Conservation (phyloP, 768 basidiomycete genomes). For the Boletus barrowsii region DNA sequence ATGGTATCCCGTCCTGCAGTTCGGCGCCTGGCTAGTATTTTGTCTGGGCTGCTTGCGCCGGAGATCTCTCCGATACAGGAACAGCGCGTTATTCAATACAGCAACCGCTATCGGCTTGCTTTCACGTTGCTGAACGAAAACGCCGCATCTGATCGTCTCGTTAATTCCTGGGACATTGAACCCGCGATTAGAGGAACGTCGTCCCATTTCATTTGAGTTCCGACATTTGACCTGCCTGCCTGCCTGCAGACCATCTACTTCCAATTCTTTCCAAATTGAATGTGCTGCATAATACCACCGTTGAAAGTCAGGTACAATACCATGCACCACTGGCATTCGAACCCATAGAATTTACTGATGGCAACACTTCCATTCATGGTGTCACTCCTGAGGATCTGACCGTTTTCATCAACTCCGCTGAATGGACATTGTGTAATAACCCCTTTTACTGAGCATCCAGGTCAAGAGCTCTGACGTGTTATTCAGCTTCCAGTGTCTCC, state of each 20-base stretch:
- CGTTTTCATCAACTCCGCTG: constrained; percentile 92
- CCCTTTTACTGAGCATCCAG: constrained; percentile 14
- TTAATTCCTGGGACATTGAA: constrained; percentile 72
- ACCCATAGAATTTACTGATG: constrained; percentile 39
- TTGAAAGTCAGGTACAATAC: constrained; percentile 93
- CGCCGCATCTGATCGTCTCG: constrained; percentile 57
- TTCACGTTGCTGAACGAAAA: constrained; percentile 94
- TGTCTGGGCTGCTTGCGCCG: constrained; percentile 41
- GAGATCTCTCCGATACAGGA: constrained; percentile 47
- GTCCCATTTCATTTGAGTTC: constrained; percentile 9
- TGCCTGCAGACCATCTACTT: constrained; percentile 57
- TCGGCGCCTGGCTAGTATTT: constrained; percentile 37
- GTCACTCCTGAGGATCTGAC: constrained; percentile 81
- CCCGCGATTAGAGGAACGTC: constrained; percentile 60
- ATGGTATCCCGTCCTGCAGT: constrained; percentile 24
- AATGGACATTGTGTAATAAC: constrained; percentile 83
- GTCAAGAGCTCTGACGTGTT: constrained; percentile 3
- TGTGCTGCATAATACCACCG: constrained; percentile 81
- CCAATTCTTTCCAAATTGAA: constrained; percentile 62
- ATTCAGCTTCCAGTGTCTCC: constrained; percentile 82
- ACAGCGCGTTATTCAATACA: constrained; percentile 66
- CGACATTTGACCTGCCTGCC: constrained; percentile 12
- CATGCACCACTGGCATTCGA: constrained; percentile 87
- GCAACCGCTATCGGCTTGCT: constrained; percentile 80
- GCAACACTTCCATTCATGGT: constrained; percentile 44